These are phyloP conservation scores for Tylopilus cervinicoccineus DNA, from an alignment of 768 basidiomycete species.

Conservation along the genomic window DNA sequence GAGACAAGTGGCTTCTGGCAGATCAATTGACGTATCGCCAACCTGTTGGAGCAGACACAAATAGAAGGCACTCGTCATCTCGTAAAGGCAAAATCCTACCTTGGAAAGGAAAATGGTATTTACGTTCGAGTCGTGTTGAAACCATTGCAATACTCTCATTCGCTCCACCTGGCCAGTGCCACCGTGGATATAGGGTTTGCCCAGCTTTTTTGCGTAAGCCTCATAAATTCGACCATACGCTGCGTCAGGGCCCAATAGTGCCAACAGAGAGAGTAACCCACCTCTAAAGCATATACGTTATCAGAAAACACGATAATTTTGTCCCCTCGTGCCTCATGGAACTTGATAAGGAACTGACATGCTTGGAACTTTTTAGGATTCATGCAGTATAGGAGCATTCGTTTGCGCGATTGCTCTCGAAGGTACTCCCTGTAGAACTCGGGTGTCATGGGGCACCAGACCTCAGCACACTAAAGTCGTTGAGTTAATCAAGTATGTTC, in stretches of 20 bases:
- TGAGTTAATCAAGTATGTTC: not conserved
- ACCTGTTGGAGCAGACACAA: slow-evolving; percentile 48
- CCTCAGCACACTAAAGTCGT: slow-evolving; percentile 83
- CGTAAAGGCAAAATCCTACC: slow-evolving; percentile 38
- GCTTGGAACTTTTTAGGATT: slow-evolving; percentile 99
- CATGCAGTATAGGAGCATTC: slow-evolving; percentile 98
- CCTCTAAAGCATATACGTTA: slow-evolving; percentile 96
- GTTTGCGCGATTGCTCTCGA: slow-evolving; percentile 85
- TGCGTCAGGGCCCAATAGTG: slow-evolving; percentile 1
- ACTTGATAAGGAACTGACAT: slow-evolving; percentile 97
- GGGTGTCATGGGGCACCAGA: slow-evolving; percentile 99
- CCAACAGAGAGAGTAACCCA: slow-evolving; percentile 30
- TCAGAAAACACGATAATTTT: slow-evolving; percentile 99
- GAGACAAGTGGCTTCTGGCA: slow-evolving; percentile 97
- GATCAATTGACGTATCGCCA: slow-evolving; percentile 97
- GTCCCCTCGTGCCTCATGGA: slow-evolving; percentile 95
- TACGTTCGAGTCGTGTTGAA: slow-evolving; percentile 92
- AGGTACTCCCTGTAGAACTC: slow-evolving; percentile 99
- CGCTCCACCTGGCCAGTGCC: slow-evolving; percentile 93
- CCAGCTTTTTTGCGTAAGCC: slow-evolving; percentile 92
- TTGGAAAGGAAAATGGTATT: slow-evolving; percentile 99
- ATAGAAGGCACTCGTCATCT: slow-evolving; percentile 10
- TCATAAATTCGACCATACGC: slow-evolving; percentile 25
- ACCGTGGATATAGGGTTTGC: slow-evolving; percentile 95
- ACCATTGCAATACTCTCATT: slow-evolving; percentile 91